phyloP scores from a whole-genome alignment of 1,284 basidiomycete genomes.

The Apiotrichum siamense region DNA sequence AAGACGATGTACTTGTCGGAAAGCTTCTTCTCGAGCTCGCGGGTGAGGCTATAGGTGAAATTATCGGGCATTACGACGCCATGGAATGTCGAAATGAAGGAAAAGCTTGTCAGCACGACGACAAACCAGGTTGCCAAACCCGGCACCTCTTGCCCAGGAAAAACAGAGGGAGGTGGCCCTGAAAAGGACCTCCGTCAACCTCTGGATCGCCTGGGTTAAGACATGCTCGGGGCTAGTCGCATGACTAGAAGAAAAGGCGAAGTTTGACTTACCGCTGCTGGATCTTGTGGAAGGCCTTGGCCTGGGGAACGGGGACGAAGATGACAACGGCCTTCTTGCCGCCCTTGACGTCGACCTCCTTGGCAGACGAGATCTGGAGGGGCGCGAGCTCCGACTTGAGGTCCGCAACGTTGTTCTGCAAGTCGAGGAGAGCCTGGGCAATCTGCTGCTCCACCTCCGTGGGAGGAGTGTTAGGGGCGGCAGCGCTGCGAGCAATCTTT shows the following conservation, averaged over 20 bases:
- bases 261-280: conserved; percentile 75
- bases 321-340: conserved; percentile 99
- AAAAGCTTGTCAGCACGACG: conserved; percentile 7
- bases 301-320: conserved; percentile 94
- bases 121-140: conserved; percentile 9
- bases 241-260: background rate
- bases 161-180: conserved; percentile 45
- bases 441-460: conserved; percentile 89
- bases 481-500: conserved; percentile 56
- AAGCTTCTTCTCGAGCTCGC: conserved; percentile 99
- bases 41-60: conserved; percentile 67
- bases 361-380: conserved; percentile 95
- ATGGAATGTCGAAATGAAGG: conserved; percentile 4
- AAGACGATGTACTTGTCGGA: conserved; percentile 94
- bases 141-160: conserved; percentile 13
- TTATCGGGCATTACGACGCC: conserved; percentile 20
- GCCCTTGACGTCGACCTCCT: conserved; percentile 98
- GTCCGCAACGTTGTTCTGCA: conserved; percentile 94
- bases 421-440: conserved; percentile 93
- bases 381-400: conserved; percentile 93
- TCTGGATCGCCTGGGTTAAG: conserved; percentile 12
- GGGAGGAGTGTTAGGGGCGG: conserved; percentile 81
- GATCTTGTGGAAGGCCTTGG: conserved; percentile 99
- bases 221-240: conserved; percentile 4
- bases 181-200: conserved; percentile 48